Evolutionary conservation across 2,329 filamentous ascomycete genomes (phyloP).

Genomic region (Colletotrichum salicis): DNA sequence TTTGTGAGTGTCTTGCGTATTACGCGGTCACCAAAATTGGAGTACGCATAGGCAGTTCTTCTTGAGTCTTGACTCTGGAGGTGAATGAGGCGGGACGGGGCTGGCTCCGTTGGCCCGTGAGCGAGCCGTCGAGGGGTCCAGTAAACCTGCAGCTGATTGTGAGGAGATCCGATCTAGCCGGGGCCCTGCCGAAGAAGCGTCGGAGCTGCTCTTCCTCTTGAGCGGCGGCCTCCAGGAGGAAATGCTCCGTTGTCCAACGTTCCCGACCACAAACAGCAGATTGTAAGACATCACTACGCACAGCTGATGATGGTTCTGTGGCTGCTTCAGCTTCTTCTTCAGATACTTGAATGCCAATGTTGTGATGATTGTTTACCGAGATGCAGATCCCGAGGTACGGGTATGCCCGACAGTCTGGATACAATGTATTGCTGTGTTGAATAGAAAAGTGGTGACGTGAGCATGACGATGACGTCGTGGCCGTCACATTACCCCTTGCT

Average conservation of each 20-base stretch:
- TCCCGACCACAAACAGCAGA: neutral
- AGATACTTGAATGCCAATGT: neutral
- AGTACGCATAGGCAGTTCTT: neutral
- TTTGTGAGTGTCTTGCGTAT: neutral
- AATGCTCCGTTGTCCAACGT: neutral
- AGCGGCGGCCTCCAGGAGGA: neutral
- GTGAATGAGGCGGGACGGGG: neutral
- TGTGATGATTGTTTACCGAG: neutral
- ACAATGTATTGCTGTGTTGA: neutral
- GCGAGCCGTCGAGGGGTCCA: neutral
- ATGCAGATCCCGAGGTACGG: neutral
- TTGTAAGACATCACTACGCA: neutral
- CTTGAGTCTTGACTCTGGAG: neutral
- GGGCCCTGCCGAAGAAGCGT: neutral
- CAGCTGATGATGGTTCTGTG: neutral
- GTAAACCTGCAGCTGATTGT: neutral
- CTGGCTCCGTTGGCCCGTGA: neutral
- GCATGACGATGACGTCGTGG: conserved; percentile 1
- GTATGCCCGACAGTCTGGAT: neutral
- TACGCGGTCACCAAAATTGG: neutral
- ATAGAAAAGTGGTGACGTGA: neutral
- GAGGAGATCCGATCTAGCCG: conserved; percentile 1
- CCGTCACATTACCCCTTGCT: neutral
- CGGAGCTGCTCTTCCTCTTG: neutral
- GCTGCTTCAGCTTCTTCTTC: neutral